phyloP scores from a whole-genome alignment of 2,329 filamentous ascomycete species.

The Aspergillus neotritici region DNA sequence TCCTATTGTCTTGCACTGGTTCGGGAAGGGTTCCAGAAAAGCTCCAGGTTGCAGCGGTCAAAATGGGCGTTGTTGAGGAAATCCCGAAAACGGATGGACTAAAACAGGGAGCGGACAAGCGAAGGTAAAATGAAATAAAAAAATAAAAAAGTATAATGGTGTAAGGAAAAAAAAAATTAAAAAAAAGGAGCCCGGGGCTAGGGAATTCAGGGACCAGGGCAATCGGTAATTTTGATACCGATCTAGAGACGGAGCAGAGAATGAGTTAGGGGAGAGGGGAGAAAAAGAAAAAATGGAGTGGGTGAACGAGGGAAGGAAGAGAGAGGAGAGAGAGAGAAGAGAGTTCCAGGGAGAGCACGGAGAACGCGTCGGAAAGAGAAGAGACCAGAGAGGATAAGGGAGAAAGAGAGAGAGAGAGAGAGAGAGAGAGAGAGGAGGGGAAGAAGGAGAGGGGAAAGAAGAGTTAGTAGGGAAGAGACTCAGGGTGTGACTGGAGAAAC shows the following conservation, averaged over 20 bases:
- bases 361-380: constrained; percentile 9
- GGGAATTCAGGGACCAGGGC: constrained; percentile 8
- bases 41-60: background rate
- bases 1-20: too few species aligned
- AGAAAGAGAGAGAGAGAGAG: constrained; percentile 7
- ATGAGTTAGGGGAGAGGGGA: constrained; percentile 7
- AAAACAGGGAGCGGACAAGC: too few species aligned
- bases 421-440: constrained; percentile 10
- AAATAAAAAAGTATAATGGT: too few species aligned
- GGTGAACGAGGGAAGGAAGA: background rate
- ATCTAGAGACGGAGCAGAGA: constrained; percentile 4
- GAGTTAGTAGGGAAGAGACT: constrained; percentile 10
- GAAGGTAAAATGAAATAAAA: too few species aligned
- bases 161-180: too few species aligned
- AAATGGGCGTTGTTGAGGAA: background rate
- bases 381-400: constrained; percentile 1
- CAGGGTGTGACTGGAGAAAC: constrained; percentile 6
- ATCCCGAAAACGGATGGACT: background rate
- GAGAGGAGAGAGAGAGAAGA: background rate
- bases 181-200: constrained; percentile 4
- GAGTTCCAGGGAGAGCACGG: constrained; percentile 5
- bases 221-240: constrained; percentile 1
- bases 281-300: background rate
- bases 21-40: background rate
- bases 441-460: constrained; percentile 3